These are phyloP conservation scores for Pyrenula massariospora DNA, from an alignment of 495 filamentous ascomycete species.

Conservation along the genomic window DNA sequence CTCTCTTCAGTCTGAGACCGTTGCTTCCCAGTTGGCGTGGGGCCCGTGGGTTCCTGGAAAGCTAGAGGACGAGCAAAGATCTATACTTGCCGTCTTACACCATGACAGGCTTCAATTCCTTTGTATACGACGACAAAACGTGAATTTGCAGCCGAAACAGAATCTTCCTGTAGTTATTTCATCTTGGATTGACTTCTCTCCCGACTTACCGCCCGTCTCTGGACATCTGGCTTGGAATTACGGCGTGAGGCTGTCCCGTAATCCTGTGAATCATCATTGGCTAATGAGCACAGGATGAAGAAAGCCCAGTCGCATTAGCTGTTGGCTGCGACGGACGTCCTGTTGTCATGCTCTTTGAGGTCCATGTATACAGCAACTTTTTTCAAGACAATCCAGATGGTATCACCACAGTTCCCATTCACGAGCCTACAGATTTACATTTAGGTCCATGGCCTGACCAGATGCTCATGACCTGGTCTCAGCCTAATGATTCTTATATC, in stretches of 20 bases:
- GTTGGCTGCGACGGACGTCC: background rate
- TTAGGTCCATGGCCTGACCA: background rate
- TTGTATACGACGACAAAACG: constrained; percentile 9
- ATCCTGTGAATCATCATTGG: too few relatives aligned
- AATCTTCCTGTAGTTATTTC: background rate
- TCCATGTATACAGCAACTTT: background rate
- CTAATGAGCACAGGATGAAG: background rate
- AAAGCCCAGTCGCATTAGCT: background rate
- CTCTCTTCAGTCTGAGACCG: constrained; percentile 12
- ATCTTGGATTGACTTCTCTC: background rate
- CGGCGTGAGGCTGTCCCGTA: background rate
- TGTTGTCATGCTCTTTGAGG: background rate
- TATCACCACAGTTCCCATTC: background rate
- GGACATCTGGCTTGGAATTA: background rate
- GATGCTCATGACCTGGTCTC: background rate
- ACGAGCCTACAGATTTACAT: background rate
- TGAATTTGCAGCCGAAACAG: background rate
- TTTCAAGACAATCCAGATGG: background rate
- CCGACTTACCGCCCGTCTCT: background rate
- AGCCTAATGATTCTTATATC: too few relatives aligned
- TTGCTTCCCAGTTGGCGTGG: constrained; percentile 16
- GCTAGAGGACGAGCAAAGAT: constrained; percentile 4
- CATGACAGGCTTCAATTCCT: constrained; percentile 20
- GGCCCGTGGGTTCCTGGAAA: constrained; percentile 24
- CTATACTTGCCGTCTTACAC: constrained; percentile 17